Base-by-base conservation (phyloP, 768 basidiomycete species). In the Piloderma croceum region DNA sequence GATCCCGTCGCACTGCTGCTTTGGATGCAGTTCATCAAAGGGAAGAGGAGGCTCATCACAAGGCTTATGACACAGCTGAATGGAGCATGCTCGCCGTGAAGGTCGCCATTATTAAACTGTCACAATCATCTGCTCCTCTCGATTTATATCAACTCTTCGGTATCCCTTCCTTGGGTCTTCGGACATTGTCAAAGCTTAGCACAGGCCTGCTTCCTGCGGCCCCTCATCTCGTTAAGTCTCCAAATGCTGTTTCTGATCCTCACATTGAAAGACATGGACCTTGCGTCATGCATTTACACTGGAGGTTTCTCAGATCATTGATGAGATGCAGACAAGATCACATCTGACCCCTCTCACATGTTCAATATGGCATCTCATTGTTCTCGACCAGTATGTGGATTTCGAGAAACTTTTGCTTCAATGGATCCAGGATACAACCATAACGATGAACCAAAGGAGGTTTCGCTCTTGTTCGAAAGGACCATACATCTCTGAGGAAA, bases 341-440 rank as follows among this genome's bases (percentile, higher is more conserved):
- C 37, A 43, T 12, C 19, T 24, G 5, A 45, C 45, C 27, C 48
- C 45, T 0, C 24, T 49, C 18, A 39, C 48, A 0, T 32, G 41
- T 1, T 42, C 45, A 2, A 49, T 49, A 7, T 49, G 48, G 48
- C 31, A 25, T 9, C 22, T 21, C 7, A 46, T 52, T 31, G 39
- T 47, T 7, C 43, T 42, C 20, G 51, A 52, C 22, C 31, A 44
- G 4, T 49, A 36, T 36, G 42, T 52, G 25, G 36, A 47, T n/a
- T 49, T 53, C 33, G 49, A 51, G 22, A 53, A 53, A 31, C 31
- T 53, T 44, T 38, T 25, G 50, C 52, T 13, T 37, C 45, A 4
- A 35, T 54, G 13, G 40, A 41, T 7, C 12, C 27, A 9, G 43
- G 43, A 2, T 54, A 51, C 31, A 39, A 51, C 22, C 50, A 49